These are phyloP conservation scores for Thamnidium elegans DNA, from an alignment of 192 early-diverging fungal species.

Conservation along the genomic window DNA sequence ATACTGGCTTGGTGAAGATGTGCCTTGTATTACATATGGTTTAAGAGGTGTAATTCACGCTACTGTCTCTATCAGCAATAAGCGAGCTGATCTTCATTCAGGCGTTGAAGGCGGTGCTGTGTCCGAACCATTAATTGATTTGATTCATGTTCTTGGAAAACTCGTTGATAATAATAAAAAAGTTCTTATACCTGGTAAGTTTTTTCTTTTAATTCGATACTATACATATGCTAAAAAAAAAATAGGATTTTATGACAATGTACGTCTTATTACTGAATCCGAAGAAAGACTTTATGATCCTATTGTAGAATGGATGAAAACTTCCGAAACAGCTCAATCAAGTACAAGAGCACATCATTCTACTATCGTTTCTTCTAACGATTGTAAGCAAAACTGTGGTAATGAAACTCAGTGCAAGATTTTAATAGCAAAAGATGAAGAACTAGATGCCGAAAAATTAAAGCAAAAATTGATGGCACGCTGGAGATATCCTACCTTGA, in stretches of 20 bases:
- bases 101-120: slow-evolving; percentile 76
- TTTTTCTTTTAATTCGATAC: not conserved
- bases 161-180: slow-evolving; percentile 54
- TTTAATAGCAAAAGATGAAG: not conserved
- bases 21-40: slow-evolving; percentile 77
- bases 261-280: slow-evolving; percentile 47
- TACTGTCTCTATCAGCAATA: slow-evolving; percentile 47
- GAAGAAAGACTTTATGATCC: slow-evolving; percentile 63
- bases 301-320: slow-evolving; percentile 44
- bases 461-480: slow-evolving; percentile 65
- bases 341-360: slow-evolving; percentile 1
- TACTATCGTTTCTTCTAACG: not conserved
- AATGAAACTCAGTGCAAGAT: slow-evolving; percentile 24
- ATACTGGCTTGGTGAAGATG: slow-evolving; percentile 77
- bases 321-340: slow-evolving; percentile 9
- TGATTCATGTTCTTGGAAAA: slow-evolving; percentile 60
- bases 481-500: slow-evolving; percentile 71
- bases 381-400: not conserved
- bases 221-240: not conserved
- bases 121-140: slow-evolving; percentile 64
- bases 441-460: slow-evolving; percentile 35
- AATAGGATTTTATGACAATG: slow-evolving; percentile 61
- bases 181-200: slow-evolving; percentile 59
- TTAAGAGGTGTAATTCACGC: slow-evolving; percentile 74
- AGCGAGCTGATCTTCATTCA: slow-evolving; percentile 66